Evolutionary conservation across 1,139 yeast genomes (phyloP), one percentile per base, ranked within the genome.

Genomic region (Meyerozyma guilliermondii): DNA sequence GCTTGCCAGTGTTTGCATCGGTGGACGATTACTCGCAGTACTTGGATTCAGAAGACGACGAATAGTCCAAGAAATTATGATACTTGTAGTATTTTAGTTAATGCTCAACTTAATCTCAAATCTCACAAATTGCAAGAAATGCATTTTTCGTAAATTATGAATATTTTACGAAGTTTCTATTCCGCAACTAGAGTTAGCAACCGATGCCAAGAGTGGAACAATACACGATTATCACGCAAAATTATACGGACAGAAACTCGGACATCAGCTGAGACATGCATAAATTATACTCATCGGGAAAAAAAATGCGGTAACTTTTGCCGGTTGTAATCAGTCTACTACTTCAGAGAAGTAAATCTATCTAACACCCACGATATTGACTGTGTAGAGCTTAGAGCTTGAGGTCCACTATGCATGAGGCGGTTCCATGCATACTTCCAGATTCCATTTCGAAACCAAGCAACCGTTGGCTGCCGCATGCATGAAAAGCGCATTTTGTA

Each of bases 11-110:
- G 17, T 91, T 88, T 68, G 98, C 96, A 2, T 83, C 94, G 39
- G 95, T 82, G 8, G 96, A 87, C 38, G 96, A 88, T 51, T 91
- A 89, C 60, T 84, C 95, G 18, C 72, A 84, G 58, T 84, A 83
- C 55, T 67, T 87, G 60, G 74, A 76, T 39, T 81, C 86, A 5
- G 84, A 81, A 35, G 81, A 78, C 42, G 85, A 79, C 43, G 73
- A 65, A 42, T 60, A 55, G 47, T 18, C 7, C 22, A 20, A 20
- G 22, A 20, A 20, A 20, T 7, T n/a, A n/a, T n/a, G n/a, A n/a
- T n/a, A n/a, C n/a, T n/a, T n/a, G n/a, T n/a, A n/a, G n/a, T n/a
- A n/a, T n/a, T n/a, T n/a, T n/a, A n/a, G n/a, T n/a, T n/a, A n/a
- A n/a, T 20, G 22, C 22, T 20, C 22, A 20, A 20, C 22, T 5